Evolutionary conservation across 768 basidiomycete genomes (phyloP), one percentile per base, ranked within the genome.

Genomic region (Mycena amicta): DNA sequence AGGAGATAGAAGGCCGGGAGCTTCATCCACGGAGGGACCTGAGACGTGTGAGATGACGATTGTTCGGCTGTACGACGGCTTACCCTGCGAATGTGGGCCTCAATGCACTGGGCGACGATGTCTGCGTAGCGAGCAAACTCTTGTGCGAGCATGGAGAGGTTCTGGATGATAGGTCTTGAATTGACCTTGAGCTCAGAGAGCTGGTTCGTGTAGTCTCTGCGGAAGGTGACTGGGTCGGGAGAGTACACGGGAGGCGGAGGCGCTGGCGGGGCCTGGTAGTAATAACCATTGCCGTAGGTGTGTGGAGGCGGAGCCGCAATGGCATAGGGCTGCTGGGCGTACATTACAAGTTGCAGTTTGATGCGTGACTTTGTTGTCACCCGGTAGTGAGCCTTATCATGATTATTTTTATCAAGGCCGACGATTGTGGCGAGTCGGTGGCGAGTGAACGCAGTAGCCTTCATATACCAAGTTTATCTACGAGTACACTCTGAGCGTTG

Each of bases 1-100:
- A 99, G 81, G 5, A 98, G 83, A 70, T 98, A 99, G 67, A 98
- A 94, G 0, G 90, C 83, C 1, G 97, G 96, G 6, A 99, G 80
- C 75, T 97, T 95, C 81, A 92, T 89, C 80, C 86, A 89, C 22
- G 90, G 85, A 20, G 88, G 87, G 13, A 94, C 93, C 96, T 98
- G 15, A 60, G 56, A 64, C 50, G 57, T 66, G 55, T 22, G 40
- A 58, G 66, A 67, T 73, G 68, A 67, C 62, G 64, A 71, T 64
- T 75, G 69, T 72, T 73, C 74, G 71, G 69, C 71, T 25, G 45
- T 67, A 66, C 70, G 66, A 70, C 25, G 62, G 90, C 93, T 92
- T 88, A 95, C 93, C 85, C 84, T 79, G 61, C 90, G 83, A 53
- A 95, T 91, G 64, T 95, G 92, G n/a, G 80, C 75, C 66, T 94